Percentiles rank a stretch among this genome's conserved stretches.
Conservation (phyloP, 2,329 filamentous ascomycete genomes). For the Coniochaeta prunicola region DNA sequence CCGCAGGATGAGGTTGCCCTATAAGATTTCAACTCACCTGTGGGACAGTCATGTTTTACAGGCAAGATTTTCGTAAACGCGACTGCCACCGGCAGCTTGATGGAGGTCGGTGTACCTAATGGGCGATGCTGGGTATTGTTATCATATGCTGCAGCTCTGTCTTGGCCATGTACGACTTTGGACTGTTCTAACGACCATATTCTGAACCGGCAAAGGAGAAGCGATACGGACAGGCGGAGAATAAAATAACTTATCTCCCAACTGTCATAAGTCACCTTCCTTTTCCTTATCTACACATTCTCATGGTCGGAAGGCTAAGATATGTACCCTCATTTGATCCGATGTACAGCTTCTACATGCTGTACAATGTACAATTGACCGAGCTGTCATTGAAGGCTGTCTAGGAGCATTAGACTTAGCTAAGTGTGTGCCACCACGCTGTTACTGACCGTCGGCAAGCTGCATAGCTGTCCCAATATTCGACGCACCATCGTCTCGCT, state of each 20-base stretch:
- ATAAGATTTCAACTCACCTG: background rate
- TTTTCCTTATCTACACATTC: too few relatives aligned
- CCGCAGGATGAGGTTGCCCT: too few relatives aligned
- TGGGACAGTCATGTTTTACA: background rate
- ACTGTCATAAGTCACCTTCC: too few relatives aligned
- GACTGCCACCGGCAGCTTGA: background rate
- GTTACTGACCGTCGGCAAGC: background rate
- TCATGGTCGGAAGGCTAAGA: too few relatives aligned
- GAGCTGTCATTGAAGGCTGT: background rate
- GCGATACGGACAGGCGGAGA: too few relatives aligned
- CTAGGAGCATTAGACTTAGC: background rate
- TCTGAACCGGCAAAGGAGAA: too few relatives aligned
- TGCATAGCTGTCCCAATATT: background rate
- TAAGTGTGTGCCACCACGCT: background rate
- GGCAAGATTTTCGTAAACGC: background rate
- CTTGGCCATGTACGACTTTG: background rate
- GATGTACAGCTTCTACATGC: background rate
- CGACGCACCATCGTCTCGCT: background rate
- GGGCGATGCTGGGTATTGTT: background rate
- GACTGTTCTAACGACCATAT: background rate
- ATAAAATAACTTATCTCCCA: too few relatives aligned
- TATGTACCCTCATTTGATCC: background rate
- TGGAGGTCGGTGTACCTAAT: background rate
- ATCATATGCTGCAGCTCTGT: background rate
- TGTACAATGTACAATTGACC: background rate